Conservation (phyloP, 495 filamentous ascomycete species). For the Cenococcum geophilum region DNA sequence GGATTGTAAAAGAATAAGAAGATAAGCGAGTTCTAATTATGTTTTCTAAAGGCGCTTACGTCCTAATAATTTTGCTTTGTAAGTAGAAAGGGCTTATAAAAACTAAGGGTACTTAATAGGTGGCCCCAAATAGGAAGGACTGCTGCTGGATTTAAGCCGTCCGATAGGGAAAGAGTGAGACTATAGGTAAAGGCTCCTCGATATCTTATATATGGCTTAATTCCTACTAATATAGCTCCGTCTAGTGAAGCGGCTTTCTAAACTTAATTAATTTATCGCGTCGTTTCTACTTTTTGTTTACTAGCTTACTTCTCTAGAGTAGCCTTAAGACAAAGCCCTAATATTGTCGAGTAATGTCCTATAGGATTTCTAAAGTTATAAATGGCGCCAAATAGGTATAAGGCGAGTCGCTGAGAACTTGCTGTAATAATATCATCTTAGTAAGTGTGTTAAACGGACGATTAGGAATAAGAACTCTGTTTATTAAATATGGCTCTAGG, state of each 20-base stretch:
- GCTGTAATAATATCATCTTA: conserved; percentile 2
- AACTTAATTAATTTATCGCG: neutral
- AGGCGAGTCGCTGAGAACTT: neutral
- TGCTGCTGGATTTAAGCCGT: neutral
- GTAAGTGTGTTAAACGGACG: too few relatives aligned
- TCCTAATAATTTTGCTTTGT: neutral
- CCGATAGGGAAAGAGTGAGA: neutral
- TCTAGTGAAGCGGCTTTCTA: neutral
- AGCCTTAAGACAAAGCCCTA: neutral
- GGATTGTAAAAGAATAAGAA: neutral
- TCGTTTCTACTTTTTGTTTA: neutral
- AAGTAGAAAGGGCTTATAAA: neutral
- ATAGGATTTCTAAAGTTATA: neutral
- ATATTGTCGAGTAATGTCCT: neutral
- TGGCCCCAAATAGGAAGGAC: neutral
- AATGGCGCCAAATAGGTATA: neutral
- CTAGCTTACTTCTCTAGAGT: neutral
- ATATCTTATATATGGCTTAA: neutral
- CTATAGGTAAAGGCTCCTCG: neutral
- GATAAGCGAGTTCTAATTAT: neutral
- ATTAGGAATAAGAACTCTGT: too few relatives aligned
- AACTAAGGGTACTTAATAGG: neutral
- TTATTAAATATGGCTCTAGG: too few relatives aligned
- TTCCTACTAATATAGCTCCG: neutral
- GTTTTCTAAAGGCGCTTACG: neutral